phyloP scores from a whole-genome alignment of 371 early-diverging fungal species.

The Batkoa obscura region DNA sequence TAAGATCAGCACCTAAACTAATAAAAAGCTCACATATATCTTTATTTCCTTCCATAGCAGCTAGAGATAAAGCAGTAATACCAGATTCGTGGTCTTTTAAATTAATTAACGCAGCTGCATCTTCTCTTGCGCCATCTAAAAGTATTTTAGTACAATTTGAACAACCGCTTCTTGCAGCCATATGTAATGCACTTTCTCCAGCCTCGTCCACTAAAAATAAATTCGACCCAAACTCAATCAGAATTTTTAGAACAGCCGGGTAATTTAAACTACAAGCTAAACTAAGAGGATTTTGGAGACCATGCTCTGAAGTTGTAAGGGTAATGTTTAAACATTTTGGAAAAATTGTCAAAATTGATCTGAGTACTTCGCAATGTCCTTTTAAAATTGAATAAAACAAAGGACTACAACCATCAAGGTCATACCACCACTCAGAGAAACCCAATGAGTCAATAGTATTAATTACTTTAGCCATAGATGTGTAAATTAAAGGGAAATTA shows the following conservation, averaged over 20 bases:
- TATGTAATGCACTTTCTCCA: conserved; percentile 39
- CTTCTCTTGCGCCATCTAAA: conserved; percentile 12
- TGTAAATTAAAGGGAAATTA: conserved; percentile 6
- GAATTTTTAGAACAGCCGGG: conserved; percentile 15
- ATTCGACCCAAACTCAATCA: conserved; percentile 30
- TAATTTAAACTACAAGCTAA: conserved; percentile 10
- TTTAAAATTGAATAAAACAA: conserved; percentile 42
- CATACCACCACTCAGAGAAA: conserved; percentile 24
- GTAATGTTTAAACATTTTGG: conserved; percentile 3
- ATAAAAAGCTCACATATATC: neutral
- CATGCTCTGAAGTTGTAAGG: neutral
- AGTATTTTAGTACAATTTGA: conserved; percentile 28
- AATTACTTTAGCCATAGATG: conserved; percentile 12
- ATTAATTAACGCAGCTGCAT: neutral
- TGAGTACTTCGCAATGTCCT: conserved; percentile 30
- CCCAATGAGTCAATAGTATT: neutral
- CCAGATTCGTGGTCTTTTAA: neutral
- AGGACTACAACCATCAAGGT: conserved; percentile 47
- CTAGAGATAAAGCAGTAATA: neutral
- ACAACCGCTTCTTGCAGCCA: conserved; percentile 31
- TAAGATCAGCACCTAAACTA: neutral
- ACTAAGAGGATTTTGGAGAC: conserved; percentile 7
- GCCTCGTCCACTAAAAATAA: conserved; percentile 33
- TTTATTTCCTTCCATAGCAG: neutral
- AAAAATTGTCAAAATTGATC: conserved; percentile 22